A percentile compares a stretch with the other conserved stretches of the same genome.
These are phyloP conservation scores for Daldinia vernicosa DNA, from an alignment of 495 filamentous ascomycete species.

Conservation along the genomic window DNA sequence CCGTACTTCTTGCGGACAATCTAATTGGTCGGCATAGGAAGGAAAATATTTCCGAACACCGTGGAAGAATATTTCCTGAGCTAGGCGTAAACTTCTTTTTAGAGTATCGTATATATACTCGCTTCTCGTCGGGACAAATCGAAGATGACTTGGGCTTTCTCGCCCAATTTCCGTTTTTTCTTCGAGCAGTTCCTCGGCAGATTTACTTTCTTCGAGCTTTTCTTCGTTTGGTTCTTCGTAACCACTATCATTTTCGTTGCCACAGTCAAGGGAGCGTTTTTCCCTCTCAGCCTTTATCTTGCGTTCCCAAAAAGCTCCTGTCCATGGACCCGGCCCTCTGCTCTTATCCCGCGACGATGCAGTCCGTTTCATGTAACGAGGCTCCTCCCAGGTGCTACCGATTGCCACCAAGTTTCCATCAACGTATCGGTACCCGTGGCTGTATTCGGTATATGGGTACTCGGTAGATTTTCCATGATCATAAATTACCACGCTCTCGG, in stretches of 20 bases:
- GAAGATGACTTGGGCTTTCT: background rate
- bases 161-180: background rate
- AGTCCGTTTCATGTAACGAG: no score
- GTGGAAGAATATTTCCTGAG: constrained; percentile 12
- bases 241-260: background rate
- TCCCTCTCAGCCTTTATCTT: background rate
- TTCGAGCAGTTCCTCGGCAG: background rate
- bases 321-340: background rate
- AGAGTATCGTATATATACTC: background rate
- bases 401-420: background rate
- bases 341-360: no score
- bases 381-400: no score
- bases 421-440: background rate
- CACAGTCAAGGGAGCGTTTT: background rate
- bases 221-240: background rate
- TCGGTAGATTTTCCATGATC: no score
- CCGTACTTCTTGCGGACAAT: constrained; percentile 1
- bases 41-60: background rate
- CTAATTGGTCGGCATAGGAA: background rate
- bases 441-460: no score
- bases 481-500: background rate
- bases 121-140: constrained; percentile 3
- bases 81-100: background rate
- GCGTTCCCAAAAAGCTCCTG: background rate
- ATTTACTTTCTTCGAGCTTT: background rate